A percentile compares a stretch with the other conserved stretches of the same genome.
Conservation (phyloP, 495 filamentous ascomycete genomes). For the Aspergillus bridgeri region DNA sequence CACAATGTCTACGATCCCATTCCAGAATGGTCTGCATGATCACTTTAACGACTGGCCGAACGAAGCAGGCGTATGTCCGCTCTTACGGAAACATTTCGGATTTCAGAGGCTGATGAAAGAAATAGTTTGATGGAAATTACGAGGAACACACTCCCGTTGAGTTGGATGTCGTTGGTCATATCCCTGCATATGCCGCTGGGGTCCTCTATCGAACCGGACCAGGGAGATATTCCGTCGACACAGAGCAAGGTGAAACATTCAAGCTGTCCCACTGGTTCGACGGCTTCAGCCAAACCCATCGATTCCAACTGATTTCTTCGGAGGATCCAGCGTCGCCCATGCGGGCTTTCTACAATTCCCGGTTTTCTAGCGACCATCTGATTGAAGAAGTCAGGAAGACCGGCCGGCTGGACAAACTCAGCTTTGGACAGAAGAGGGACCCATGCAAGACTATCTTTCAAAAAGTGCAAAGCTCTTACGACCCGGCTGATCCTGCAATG, state of each 20-base stretch:
- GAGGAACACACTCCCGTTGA: slow-evolving; percentile 48
- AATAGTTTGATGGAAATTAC: slow-evolving; percentile 53
- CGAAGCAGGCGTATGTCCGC: too few species aligned
- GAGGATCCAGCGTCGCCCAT: slow-evolving; percentile 20
- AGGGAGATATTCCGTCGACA: slow-evolving; percentile 54
- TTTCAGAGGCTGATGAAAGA: too few species aligned
- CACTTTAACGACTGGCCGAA: too few species aligned
- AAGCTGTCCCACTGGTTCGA: slow-evolving; percentile 73
- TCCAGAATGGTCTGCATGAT: too few species aligned
- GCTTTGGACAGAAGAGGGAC: slow-evolving; percentile 63
- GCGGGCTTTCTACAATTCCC: slow-evolving; percentile 68
- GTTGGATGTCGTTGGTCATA: slow-evolving; percentile 43
- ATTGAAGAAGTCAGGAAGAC: slow-evolving; percentile 51
- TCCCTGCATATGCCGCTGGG: slow-evolving; percentile 56
- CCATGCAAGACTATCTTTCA: slow-evolving; percentile 66
- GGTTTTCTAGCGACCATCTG: slow-evolving; percentile 55
- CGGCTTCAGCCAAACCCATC: slow-evolving; percentile 70
- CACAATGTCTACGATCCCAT: too few species aligned
- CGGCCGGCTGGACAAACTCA: slow-evolving; percentile 42
- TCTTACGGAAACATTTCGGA: too few species aligned
- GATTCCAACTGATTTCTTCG: slow-evolving; percentile 58
- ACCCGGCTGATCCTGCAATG: slow-evolving; percentile 21
- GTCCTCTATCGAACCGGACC: slow-evolving; percentile 71
- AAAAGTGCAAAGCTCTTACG: slow-evolving; percentile 59
- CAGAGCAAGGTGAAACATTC: slow-evolving; percentile 52